Conservation (phyloP, 345 rosid species). For the Eucalyptus viminalis region DNA sequence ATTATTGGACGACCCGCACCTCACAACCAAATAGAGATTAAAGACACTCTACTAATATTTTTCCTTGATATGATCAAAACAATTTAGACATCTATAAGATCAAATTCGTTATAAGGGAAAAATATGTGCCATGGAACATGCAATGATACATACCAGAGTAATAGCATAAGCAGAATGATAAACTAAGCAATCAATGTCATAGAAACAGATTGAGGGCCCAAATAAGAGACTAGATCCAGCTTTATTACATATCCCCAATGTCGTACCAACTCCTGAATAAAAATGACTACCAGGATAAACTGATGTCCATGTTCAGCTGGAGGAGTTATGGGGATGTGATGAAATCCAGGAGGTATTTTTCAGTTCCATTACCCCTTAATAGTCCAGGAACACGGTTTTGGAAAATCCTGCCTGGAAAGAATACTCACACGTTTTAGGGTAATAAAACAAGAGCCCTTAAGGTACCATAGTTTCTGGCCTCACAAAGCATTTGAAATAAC, state of each 20-base stretch:
- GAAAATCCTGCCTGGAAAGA: constrained; percentile 51
- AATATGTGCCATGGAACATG: neutral
- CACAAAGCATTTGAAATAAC: neutral
- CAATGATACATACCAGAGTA: neutral
- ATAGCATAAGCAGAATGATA: neutral
- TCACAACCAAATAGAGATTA: neutral
- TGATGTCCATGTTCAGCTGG: too few relatives aligned
- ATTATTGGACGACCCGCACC: neutral
- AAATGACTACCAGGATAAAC: too few relatives aligned
- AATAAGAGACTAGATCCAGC: neutral
- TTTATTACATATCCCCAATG: neutral
- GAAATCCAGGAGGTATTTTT: constrained; percentile 25
- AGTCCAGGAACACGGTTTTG: constrained; percentile 48
- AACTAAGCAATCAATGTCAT: neutral
- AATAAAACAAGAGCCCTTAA: neutral
- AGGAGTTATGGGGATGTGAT: too few relatives aligned
- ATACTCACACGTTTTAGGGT: neutral
- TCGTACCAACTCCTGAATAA: constrained; percentile 58
- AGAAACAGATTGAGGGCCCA: neutral
- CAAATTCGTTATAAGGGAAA: neutral
- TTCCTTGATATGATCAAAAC: neutral
- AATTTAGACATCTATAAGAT: neutral
- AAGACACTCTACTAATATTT: neutral
- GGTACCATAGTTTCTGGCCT: neutral
- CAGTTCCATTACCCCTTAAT: constrained; percentile 29